Evolutionary conservation across 208 protist species (phyloP), one percentile per base, ranked within the genome.

Genomic region (Trypanosoma avium): DNA sequence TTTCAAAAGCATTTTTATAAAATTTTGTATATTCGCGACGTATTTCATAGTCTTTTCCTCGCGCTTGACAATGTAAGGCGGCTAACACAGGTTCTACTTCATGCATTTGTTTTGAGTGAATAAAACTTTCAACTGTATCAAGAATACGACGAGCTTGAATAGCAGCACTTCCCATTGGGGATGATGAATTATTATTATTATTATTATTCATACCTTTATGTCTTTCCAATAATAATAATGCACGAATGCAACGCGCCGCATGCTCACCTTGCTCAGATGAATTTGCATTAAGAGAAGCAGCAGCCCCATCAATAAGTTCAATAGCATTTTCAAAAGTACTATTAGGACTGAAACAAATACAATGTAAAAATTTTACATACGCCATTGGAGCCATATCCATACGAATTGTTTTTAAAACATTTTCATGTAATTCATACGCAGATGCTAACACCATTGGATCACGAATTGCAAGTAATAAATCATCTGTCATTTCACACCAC

Each of bases 21-120:
- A 72, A 94, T n/a, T 75, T 68, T 10, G 84, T 92, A 70, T 92
- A 89, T 75, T 90, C 71, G 15, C 63, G 67, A 17, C 86, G 82
- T 15, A 93, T 86, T 69, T 93, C 81, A 66, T 92, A 96, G 59
- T 96, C 87, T n/a, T 80, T 79, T 17, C 85, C 87, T n/a, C 87
- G 84, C 3, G 87, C 87, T 58, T 84, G 70, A 59, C 73, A 76
- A 49, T 88, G 86, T 22, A 94, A 50, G 17, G 78, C 82, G 8
- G 90, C 64, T 65, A 96, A 73, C 52, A 96, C 70, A 40, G 81
- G 83, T 55, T 94, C 90, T 52, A 93, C 75, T 63, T 96, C 90
- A 64, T 94, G 87, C 79, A 90, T 87, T 73, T 86, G 89, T 49
- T 93, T 73, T 17, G 61, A 65, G 21, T 81, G 67, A 38, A 90